Conservation (phyloP, 768 basidiomycete genomes). For the Fomitopsis serialis region DNA sequence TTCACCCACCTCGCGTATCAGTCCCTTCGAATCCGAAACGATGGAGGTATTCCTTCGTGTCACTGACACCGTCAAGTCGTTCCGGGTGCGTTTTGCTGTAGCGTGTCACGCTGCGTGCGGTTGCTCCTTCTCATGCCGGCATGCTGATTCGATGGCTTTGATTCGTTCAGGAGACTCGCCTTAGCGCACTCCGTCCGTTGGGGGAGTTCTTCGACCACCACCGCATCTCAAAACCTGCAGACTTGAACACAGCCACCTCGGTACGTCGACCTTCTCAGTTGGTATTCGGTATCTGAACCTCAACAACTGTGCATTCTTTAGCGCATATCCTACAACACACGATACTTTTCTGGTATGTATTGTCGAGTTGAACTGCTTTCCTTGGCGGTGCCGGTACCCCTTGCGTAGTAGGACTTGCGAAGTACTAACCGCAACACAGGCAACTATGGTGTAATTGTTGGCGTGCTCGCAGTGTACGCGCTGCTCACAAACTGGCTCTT, state of each 20-base stretch:
- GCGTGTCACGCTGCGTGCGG: not conserved
- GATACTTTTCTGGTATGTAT: conserved; percentile 70
- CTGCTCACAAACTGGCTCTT: conserved; percentile 78
- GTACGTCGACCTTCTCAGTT: conserved; percentile 35
- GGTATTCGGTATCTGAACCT: not conserved
- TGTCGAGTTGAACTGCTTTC: not conserved
- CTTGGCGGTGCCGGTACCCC: too few species aligned
- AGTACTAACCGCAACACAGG: conserved; percentile 31
- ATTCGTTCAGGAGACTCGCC: conserved; percentile 62
- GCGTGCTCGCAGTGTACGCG: conserved; percentile 78
- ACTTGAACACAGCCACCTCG: conserved; percentile 73
- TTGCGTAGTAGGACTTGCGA: not conserved
- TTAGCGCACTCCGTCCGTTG: conserved; percentile 69
- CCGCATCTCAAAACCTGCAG: conserved; percentile 78
- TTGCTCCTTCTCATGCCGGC: not conserved
- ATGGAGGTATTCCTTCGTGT: conserved; percentile 69
- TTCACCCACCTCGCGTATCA: conserved; percentile 5
- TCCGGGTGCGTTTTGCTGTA: conserved; percentile 49
- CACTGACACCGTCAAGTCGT: conserved; percentile 61
- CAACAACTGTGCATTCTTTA: conserved; percentile 25
- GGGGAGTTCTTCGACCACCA: conserved; percentile 82
- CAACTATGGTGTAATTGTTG: conserved; percentile 83
- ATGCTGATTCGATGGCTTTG: not conserved
- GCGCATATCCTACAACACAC: conserved; percentile 94
- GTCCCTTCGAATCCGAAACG: conserved; percentile 4